Conservation (phyloP, 2,329 filamentous ascomycete species). For the Phialocephala subalpina region DNA sequence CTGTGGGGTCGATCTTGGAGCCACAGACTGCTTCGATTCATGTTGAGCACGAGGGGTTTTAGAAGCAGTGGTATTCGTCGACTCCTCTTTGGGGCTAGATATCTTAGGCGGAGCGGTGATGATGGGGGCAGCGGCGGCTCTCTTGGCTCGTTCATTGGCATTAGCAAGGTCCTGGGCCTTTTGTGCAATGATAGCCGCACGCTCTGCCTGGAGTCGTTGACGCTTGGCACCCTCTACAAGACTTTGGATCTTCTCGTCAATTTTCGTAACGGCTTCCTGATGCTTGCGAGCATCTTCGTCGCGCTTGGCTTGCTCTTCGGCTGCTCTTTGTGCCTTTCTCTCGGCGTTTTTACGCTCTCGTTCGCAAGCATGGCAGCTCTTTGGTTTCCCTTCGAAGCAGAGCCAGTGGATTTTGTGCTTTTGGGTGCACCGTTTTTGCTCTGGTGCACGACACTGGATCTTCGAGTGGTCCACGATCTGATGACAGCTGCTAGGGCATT, state of each 20-base stretch:
- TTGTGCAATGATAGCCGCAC: background rate
- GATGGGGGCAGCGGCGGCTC: background rate
- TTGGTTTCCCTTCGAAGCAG: constrained; percentile 52
- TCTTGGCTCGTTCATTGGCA: constrained; percentile 46
- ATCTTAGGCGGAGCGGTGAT: background rate
- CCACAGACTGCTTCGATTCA: constrained; percentile 14
- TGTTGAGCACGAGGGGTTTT: constrained; percentile 14
- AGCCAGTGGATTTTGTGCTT: constrained; percentile 56
- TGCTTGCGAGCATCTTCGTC: background rate
- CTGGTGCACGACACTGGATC: constrained; percentile 52
- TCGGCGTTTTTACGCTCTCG: constrained; percentile 54
- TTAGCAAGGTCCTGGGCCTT: background rate
- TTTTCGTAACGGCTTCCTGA: background rate
- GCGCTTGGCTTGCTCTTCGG: background rate
- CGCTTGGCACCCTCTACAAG: background rate
- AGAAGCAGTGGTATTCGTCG: too few species aligned
- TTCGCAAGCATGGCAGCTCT: constrained; percentile 59
- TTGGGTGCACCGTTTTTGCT: constrained; percentile 58
- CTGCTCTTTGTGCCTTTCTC: constrained; percentile 47
- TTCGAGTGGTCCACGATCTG: constrained; percentile 62
- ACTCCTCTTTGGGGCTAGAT: background rate
- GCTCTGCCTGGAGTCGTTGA: background rate
- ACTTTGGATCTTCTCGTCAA: background rate
- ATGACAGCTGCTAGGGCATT: constrained; percentile 69
- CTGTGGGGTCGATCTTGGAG: background rate